Evolutionary conservation across 1,139 yeast genomes (phyloP).

Genomic region (Pichia sp.): DNA sequence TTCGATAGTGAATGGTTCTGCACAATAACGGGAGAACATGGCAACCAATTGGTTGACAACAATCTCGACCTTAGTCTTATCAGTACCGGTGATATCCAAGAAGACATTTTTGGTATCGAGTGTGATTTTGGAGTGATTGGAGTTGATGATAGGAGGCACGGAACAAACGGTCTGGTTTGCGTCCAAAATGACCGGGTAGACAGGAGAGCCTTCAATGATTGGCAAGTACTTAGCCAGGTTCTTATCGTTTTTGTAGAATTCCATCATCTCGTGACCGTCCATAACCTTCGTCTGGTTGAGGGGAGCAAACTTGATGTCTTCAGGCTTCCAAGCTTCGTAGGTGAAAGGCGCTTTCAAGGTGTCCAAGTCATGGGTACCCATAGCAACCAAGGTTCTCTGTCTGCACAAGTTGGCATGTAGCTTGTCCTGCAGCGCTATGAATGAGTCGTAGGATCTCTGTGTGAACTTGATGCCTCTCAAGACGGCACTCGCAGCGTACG

Average conservation of each 20-base stretch:
- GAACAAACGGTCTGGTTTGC: slow-evolving; percentile 76
- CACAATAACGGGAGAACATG: slow-evolving; percentile 88
- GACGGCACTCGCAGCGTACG: slow-evolving; percentile 91
- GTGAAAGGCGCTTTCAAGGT: slow-evolving; percentile 80
- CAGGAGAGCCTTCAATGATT: slow-evolving; percentile 84
- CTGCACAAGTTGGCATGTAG: slow-evolving; percentile 93
- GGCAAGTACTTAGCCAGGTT: slow-evolving; percentile 85
- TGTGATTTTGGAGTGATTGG: slow-evolving; percentile 84
- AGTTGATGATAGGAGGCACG: slow-evolving; percentile 95
- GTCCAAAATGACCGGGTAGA: slow-evolving; percentile 86
- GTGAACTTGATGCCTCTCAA: slow-evolving; percentile 79
- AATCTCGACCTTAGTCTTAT: slow-evolving; percentile 84
- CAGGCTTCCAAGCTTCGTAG: slow-evolving; percentile 80
- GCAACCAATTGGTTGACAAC: slow-evolving; percentile 91
- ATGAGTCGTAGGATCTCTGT: slow-evolving; percentile 84
- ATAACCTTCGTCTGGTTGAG: slow-evolving; percentile 76
- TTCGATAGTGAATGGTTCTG: slow-evolving; percentile 74
- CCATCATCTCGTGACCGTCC: slow-evolving; percentile 78
- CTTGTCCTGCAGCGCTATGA: slow-evolving; percentile 94
- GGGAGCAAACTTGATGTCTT: slow-evolving; percentile 74
- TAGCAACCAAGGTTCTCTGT: slow-evolving; percentile 93
- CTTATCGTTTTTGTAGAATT: slow-evolving; percentile 85
- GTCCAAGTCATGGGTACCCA: slow-evolving; percentile 96
- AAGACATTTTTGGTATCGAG: slow-evolving; percentile 82
- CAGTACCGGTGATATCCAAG: slow-evolving; percentile 94